Evolutionary conservation across 2,329 filamentous ascomycete species (phyloP), one percentile per base, ranked within the genome.

Genomic region (Fusarium fujikuroi): DNA sequence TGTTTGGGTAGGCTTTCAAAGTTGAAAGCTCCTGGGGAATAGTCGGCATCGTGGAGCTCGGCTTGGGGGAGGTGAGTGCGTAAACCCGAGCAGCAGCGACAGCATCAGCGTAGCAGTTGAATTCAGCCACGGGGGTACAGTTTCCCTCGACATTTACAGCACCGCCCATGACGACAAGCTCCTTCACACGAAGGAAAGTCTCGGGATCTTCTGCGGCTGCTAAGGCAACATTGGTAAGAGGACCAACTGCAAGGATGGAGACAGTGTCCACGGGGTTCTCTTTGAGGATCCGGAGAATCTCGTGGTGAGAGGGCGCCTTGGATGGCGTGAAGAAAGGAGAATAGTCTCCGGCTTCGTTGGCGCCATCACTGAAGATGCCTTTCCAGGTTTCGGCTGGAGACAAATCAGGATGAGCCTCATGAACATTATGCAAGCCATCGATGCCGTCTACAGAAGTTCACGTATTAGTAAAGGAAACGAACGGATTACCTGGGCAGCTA

Each of bases 141-240:
- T 99, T 99, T 75, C 96, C 96, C 57, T 91, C 88, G 49, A 91
- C 84, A 66, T 93, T 87, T 60, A 99, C 89, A 30, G 93, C 92
- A 67, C 96, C 96, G 66, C 95, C 96, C 96, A 99, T 99, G 52
- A 98, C 93, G 8, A 97, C 92, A 7, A 99, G 89, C 82, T 98
- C 95, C 81, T 97, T 97, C 54, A 91, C 93, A 47, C 91, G 90
- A 62, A 99, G 87, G 81, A 99, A 98, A 1, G 95, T 92, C 81
- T 95, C 94, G 0, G 95, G 92, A 75, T 98, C 95, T 78, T 94
- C 91, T 19, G 94, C 91, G 6, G 96, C 95, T 7, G 96, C 96
- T 32, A 97, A 83, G 3, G 96, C 96, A 36, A 97, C 85, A 80
- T 97, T 99, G n/a, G 96, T 98, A 75, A 98, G 85, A 2, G 96